A percentile compares a stretch with the other conserved stretches of the same genome.
Evolutionary conservation across 2,329 filamentous ascomycete species (phyloP).

Genomic region (Fusarium paranaense): DNA sequence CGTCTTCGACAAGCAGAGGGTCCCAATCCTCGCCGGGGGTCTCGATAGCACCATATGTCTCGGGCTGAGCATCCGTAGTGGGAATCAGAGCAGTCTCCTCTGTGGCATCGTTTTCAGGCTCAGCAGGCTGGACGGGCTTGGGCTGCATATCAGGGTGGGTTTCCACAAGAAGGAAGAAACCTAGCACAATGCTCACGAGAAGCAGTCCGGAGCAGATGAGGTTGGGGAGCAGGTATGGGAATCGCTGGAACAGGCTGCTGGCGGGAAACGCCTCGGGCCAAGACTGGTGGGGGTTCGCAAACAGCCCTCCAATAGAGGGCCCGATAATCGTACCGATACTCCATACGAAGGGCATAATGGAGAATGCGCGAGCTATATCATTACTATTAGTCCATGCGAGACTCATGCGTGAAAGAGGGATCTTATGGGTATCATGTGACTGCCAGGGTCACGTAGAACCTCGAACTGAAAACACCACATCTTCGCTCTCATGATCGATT

Average conservation of each 20-base stretch:
- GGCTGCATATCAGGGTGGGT: conserved; percentile 87
- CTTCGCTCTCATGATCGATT: background rate
- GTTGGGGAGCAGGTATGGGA: conserved; percentile 92
- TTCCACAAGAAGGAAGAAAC: conserved; percentile 86
- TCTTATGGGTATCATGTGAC: background rate
- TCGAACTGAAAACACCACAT: background rate
- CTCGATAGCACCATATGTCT: conserved; percentile 81
- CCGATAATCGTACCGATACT: conserved; percentile 90
- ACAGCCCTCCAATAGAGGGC: conserved; percentile 86
- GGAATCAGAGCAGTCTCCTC: conserved; percentile 81
- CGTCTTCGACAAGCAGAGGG: conserved; percentile 47
- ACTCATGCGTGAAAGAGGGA: background rate
- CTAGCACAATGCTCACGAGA: conserved; percentile 80
- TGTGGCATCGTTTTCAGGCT: conserved; percentile 64
- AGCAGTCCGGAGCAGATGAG: conserved; percentile 83
- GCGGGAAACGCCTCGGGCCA: conserved; percentile 78
- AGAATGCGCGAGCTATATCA: conserved; percentile 78
- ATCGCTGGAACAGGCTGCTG: conserved; percentile 77
- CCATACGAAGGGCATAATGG: conserved; percentile 96
- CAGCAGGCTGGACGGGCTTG: conserved; percentile 57
- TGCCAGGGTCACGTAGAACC: background rate
- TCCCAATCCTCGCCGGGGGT: conserved; percentile 60
- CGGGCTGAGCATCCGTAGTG: conserved; percentile 76
- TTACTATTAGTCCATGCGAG: conserved; percentile 3
- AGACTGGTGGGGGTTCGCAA: conserved; percentile 80